A percentile compares a stretch with the other conserved stretches of the same genome.
These are phyloP conservation scores for Kluyveromyces siamensis DNA, from an alignment of 805 yeast species.

Conservation along the genomic window DNA sequence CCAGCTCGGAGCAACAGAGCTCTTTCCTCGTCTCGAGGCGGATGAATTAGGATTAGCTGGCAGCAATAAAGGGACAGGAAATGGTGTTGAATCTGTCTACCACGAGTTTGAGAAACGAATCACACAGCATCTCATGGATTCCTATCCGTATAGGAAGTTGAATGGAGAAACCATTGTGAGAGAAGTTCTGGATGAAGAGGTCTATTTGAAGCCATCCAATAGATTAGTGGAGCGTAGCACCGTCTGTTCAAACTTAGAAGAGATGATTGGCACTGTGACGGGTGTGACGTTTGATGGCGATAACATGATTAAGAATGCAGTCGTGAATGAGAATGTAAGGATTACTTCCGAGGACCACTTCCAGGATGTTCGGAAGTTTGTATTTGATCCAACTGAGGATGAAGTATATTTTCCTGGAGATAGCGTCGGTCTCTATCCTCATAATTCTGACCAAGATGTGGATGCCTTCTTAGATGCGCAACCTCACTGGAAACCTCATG, in stretches of 20 bases:
- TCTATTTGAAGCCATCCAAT: slow-evolving; percentile 22
- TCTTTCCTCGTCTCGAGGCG: slow-evolving; percentile 72
- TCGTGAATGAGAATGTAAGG: slow-evolving; percentile 42
- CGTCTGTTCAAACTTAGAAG: background rate
- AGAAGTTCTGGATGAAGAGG: slow-evolving; percentile 13
- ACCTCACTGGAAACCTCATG: slow-evolving; percentile 56
- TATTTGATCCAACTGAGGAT: slow-evolving; percentile 27
- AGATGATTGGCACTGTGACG: background rate
- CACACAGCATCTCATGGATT: slow-evolving; percentile 27
- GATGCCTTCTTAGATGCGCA: slow-evolving; percentile 57
- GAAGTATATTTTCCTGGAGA: slow-evolving; percentile 64
- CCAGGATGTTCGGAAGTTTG: slow-evolving; percentile 76
- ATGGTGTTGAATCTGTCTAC: slow-evolving; percentile 60
- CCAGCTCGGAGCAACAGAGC: slow-evolving; percentile 75
- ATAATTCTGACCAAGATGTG: slow-evolving; percentile 57
- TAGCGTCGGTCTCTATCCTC: slow-evolving; percentile 66
- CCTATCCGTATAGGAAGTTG: slow-evolving; percentile 30
- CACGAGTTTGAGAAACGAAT: slow-evolving; percentile 60
- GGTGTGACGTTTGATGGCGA: slow-evolving; percentile 12
- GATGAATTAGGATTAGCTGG: slow-evolving; percentile 81
- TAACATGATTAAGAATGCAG: slow-evolving; percentile 31
- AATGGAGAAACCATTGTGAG: slow-evolving; percentile 14
- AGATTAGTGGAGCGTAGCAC: slow-evolving; percentile 9
- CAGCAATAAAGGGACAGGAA: slow-evolving; percentile 25
- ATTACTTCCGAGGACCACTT: slow-evolving; percentile 68